These are phyloP conservation scores for Lactarius pseudohatsudake DNA, from an alignment of 768 basidiomycete genomes.

Conservation along the genomic window DNA sequence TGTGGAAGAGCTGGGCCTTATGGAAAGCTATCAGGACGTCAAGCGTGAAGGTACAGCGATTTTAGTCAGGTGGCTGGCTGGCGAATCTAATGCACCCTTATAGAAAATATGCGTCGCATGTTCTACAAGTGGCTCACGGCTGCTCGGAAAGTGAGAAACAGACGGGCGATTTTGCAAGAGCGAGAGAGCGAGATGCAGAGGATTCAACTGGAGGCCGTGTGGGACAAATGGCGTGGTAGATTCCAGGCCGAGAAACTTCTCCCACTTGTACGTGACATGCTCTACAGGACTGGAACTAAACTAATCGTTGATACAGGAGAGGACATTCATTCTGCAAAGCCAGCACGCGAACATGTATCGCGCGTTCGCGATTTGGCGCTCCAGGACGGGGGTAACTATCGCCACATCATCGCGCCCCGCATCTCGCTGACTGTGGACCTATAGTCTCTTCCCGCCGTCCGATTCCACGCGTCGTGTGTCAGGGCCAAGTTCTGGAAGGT, in stretches of 20 bases:
- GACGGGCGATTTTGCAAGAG: slow-evolving; percentile 56
- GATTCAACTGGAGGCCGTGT: slow-evolving; percentile 51
- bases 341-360: slow-evolving; percentile 61
- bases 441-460: slow-evolving; percentile 77
- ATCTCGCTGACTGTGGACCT: slow-evolving; percentile 22
- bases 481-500: slow-evolving; percentile 61
- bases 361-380: slow-evolving; percentile 74
- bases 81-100: neutral
- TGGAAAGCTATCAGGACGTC: slow-evolving; percentile 81
- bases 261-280: slow-evolving; percentile 51
- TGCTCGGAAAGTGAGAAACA: slow-evolving; percentile 59
- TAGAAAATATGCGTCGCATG: slow-evolving; percentile 65
- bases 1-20: slow-evolving; percentile 69
- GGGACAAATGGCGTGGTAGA: slow-evolving; percentile 80
- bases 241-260: slow-evolving; percentile 64
- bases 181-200: slow-evolving; percentile 64
- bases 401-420: neutral
- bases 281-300: neutral
- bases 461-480: slow-evolving; percentile 61
- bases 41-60: slow-evolving; percentile 66
- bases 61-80: neutral
- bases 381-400: slow-evolving; percentile 60
- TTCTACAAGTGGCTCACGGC: slow-evolving; percentile 70
- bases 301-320: slow-evolving; percentile 36
- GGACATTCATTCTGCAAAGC: slow-evolving; percentile 55